Evolutionary conservation across 306 rosid genomes (phyloP).

Genomic region (Vachellia pachyceras): DNA sequence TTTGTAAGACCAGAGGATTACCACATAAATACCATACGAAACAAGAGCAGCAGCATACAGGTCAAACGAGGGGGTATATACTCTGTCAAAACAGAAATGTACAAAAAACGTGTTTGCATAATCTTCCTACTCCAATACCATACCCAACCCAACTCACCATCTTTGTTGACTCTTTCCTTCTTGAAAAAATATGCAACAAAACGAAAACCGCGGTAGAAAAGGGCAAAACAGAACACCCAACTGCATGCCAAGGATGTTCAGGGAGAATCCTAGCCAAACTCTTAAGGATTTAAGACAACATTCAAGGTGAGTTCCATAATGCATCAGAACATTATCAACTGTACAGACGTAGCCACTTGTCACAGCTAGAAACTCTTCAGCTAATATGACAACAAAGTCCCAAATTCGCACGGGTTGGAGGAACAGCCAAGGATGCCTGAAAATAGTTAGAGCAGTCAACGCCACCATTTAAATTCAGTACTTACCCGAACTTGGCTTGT

Average conservation of each 20-base stretch:
- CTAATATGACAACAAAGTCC: background rate
- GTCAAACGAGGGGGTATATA: background rate
- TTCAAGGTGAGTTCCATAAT: background rate
- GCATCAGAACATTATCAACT: background rate
- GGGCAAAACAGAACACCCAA: background rate
- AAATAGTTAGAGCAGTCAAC: constrained; percentile 57
- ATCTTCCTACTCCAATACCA: background rate
- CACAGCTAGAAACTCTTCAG: background rate
- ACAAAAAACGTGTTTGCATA: background rate
- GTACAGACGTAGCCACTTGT: background rate
- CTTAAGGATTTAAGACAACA: background rate
- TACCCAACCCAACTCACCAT: background rate
- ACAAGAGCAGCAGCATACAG: too few species aligned
- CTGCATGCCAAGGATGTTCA: background rate
- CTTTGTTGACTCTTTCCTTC: background rate
- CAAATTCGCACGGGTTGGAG: constrained; percentile 4
- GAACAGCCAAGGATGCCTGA: constrained; percentile 54
- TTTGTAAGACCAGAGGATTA: too few species aligned
- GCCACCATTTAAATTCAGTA: constrained; percentile 73
- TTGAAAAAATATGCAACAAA: too few species aligned
- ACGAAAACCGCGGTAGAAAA: background rate
- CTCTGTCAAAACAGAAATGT: background rate
- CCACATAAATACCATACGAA: too few species aligned
- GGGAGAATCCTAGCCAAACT: background rate
- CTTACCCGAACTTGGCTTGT: constrained; percentile 81